Conservation (phyloP, 192 early-diverging fungal genomes). For the Coemansia sp. region DNA sequence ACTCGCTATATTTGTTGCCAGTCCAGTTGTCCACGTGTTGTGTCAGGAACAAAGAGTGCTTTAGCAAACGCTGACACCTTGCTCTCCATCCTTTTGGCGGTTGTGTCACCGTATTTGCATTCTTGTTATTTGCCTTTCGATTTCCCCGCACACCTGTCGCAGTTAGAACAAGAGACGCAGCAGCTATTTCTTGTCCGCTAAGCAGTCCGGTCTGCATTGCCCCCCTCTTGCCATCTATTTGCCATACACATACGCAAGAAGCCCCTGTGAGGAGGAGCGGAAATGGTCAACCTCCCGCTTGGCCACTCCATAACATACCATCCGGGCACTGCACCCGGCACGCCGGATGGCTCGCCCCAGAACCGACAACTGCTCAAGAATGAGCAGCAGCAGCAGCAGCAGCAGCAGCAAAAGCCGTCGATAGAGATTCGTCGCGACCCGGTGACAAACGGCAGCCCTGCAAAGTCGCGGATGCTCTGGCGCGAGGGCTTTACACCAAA, state of each 20-base stretch:
- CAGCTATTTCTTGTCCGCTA: too few species aligned
- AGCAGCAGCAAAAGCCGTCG: slow-evolving; percentile 9
- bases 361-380: slow-evolving; percentile 2
- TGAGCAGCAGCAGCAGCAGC: slow-evolving; percentile 13
- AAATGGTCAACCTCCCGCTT: slow-evolving; percentile 41
- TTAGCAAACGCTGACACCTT: background rate
- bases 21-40: background rate
- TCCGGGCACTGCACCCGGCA: slow-evolving; percentile 3
- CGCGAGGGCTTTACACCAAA: slow-evolving; percentile 58
- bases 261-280: background rate
- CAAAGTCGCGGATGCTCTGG: slow-evolving; percentile 59
- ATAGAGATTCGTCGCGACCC: slow-evolving; percentile 32
- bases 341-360: slow-evolving; percentile 22
- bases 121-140: too few species aligned
- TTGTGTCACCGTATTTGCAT: background rate
- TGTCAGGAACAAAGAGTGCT: too few species aligned
- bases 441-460: slow-evolving; percentile 25
- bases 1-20: slow-evolving; percentile 6
- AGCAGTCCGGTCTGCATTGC: background rate
- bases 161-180: background rate
- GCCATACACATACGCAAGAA: background rate
- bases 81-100: too few species aligned
- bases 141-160: too few species aligned
- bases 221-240: background rate
- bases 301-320: slow-evolving; percentile 2